A percentile compares a stretch with the other conserved stretches of the same genome.
phyloP scores from a whole-genome alignment of 106 monocot species.

The Phalaenopsis aphrodite region DNA sequence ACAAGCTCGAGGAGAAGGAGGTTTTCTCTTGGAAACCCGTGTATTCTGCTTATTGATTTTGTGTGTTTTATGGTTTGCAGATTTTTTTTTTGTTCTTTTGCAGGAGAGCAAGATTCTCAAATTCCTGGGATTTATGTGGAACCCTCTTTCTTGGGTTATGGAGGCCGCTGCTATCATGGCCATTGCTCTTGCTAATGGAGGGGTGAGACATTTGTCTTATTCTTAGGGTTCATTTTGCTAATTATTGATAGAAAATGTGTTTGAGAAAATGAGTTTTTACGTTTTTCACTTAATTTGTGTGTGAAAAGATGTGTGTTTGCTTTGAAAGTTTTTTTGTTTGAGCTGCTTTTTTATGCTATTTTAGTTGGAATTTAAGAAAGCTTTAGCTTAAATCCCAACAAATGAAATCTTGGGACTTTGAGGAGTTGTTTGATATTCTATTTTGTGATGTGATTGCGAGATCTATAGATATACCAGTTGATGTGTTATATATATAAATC shows the following conservation, averaged over 20 bases:
- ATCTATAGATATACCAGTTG: too few species aligned
- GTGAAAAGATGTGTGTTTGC: not conserved
- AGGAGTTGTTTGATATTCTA: too few species aligned
- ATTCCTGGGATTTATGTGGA: constrained; percentile 99
- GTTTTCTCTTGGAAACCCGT: constrained; percentile 12
- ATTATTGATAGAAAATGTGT: not conserved
- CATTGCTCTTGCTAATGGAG: constrained; percentile 95
- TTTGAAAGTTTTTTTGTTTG: not conserved
- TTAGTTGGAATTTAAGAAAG: too few species aligned
- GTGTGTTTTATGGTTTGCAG: not conserved
- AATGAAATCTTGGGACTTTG: too few species aligned
- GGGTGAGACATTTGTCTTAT: constrained; percentile 31
- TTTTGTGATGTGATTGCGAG: too few species aligned
- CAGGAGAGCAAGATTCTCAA: constrained; percentile 93
- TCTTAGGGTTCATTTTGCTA: not conserved
- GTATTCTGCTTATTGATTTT: not conserved
- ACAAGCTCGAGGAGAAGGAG: constrained; percentile 99
- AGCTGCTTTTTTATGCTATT: not conserved
- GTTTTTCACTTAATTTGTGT: too few species aligned
- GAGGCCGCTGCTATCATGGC: constrained; percentile 98
- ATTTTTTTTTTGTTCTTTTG: constrained; percentile 3
- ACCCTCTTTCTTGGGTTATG: constrained; percentile 99
- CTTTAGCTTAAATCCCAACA: too few species aligned
- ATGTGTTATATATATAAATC: too few species aligned
- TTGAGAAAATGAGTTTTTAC: not conserved